A percentile compares a stretch with the other conserved stretches of the same genome.
Conservation (phyloP, 1,139 yeast species). For the Hemisphaericaspora xylofermentans region DNA sequence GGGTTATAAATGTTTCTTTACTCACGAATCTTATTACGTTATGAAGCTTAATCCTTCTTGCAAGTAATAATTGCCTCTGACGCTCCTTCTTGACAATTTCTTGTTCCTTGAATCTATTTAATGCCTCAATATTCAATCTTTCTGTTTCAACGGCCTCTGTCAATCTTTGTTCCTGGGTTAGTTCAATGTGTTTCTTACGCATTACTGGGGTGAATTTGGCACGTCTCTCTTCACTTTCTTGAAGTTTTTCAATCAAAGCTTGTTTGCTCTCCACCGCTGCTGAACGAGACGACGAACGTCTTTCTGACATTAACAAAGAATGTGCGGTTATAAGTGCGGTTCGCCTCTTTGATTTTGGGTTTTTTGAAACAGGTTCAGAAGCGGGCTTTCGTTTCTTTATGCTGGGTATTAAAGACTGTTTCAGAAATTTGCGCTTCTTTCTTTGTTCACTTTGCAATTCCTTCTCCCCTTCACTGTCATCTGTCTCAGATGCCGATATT, state of each 20-base stretch:
- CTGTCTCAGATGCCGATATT: conserved; percentile 47
- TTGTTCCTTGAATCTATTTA: conserved; percentile 77
- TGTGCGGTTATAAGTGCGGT: conserved; percentile 39
- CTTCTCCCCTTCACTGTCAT: conserved; percentile 66
- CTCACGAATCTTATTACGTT: conserved; percentile 56
- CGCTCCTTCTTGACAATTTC: conserved; percentile 78
- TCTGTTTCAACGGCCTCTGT: conserved; percentile 89
- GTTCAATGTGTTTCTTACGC: conserved; percentile 44
- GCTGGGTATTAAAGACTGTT: conserved; percentile 41
- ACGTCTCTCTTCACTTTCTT: conserved; percentile 68
- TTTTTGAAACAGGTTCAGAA: conserved; percentile 20
- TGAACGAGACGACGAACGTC: conserved; percentile 77
- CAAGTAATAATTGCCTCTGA: conserved; percentile 70
- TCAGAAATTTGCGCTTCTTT: conserved; percentile 30
- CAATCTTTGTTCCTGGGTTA: conserved; percentile 85
- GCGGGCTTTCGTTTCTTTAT: conserved; percentile 38
- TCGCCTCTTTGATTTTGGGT: conserved; percentile 12
- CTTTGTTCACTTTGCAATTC: conserved; percentile 57
- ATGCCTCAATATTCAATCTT: conserved; percentile 65
- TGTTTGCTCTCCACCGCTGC: conserved; percentile 79
- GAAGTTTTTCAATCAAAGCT: conserved; percentile 71
- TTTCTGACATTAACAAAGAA: conserved; percentile 43
- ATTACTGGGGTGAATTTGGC: conserved; percentile 47
- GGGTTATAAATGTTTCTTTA: conserved; percentile 38
- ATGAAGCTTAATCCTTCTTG: conserved; percentile 57